Conservation (phyloP, 2,329 filamentous ascomycete genomes). For the Fusarium newnesense region DNA sequence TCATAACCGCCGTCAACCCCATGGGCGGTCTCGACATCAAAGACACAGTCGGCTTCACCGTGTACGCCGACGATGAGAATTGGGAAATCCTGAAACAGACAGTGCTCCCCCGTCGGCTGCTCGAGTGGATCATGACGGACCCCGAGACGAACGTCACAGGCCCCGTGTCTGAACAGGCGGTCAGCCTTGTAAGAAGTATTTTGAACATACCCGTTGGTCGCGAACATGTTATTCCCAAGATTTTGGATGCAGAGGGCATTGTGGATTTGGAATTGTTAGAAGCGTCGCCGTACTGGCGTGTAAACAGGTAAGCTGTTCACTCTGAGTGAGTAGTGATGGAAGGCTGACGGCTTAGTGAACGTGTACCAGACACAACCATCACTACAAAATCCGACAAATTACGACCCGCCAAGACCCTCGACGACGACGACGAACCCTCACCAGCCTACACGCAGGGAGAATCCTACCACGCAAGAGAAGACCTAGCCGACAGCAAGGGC, state of each 20-base stretch:
- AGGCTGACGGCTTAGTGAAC: constrained; percentile 27
- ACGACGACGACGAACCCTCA: constrained; percentile 19
- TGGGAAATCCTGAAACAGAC: constrained; percentile 34
- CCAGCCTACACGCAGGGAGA: constrained; percentile 17
- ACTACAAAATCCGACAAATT: constrained; percentile 19
- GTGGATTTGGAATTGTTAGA: constrained; percentile 29
- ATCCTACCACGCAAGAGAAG: constrained; percentile 13
- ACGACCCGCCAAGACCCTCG: constrained; percentile 21
- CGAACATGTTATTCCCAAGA: constrained; percentile 21
- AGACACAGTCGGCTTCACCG: constrained; percentile 27
- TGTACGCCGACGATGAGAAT: constrained; percentile 36
- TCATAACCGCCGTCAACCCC: constrained; percentile 25
- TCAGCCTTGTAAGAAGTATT: constrained; percentile 30
- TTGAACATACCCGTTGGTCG: constrained; percentile 25
- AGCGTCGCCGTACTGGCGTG: constrained; percentile 29
- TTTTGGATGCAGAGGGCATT: constrained; percentile 30
- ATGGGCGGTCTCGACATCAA: constrained; percentile 32
- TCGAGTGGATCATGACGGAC: constrained; percentile 41
- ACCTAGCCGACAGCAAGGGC: constrained; percentile 6
- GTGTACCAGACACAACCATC: constrained; percentile 24
- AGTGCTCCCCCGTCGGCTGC: constrained; percentile 31
- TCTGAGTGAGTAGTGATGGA: accelerated
- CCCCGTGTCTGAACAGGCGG: constrained; percentile 24
- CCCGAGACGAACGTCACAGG: constrained; percentile 14
- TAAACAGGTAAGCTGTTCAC: constrained; percentile 21